Evolutionary conservation across 805 yeast genomes (phyloP).

Genomic region (Saturnispora mendoncae): DNA sequence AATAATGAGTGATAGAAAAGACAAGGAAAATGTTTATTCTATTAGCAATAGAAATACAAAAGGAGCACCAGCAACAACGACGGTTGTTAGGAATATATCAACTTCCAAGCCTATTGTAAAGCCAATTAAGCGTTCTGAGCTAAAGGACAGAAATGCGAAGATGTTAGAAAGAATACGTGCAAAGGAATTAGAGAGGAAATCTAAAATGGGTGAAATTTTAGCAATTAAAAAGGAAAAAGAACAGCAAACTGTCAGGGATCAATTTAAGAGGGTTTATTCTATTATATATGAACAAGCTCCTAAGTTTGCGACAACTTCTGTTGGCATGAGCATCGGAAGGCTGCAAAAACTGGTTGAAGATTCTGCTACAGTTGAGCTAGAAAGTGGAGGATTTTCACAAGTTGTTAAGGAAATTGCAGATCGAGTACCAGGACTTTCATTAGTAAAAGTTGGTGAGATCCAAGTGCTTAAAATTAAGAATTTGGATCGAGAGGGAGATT

Average conservation of each 20-base stretch:
- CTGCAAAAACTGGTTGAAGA: slow-evolving; percentile 5
- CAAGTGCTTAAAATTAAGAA: background rate
- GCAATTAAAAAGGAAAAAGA: background rate
- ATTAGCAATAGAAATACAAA: no score
- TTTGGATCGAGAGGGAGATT: background rate
- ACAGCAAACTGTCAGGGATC: background rate
- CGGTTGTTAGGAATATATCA: no score
- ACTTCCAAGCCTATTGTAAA: no score
- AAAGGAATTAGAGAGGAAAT: background rate
- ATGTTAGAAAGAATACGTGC: slow-evolving; percentile 5
- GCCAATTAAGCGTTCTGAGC: background rate
- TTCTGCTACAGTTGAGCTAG: background rate
- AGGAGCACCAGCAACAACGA: no score
- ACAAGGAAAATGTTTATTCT: no score
- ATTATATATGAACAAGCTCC: slow-evolving; percentile 8
- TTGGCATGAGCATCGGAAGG: background rate
- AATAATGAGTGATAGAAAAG: background rate
- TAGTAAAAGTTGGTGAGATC: no score
- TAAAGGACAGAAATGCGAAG: background rate
- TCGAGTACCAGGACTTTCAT: no score
- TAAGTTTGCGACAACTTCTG: background rate
- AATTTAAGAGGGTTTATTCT: slow-evolving; percentile 1
- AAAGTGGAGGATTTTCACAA: background rate
- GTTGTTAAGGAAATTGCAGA: slow-evolving; percentile 2
- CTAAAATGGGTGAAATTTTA: background rate